Conservation (phyloP, 306 rosid genomes). For the Lotus japonicus region DNA sequence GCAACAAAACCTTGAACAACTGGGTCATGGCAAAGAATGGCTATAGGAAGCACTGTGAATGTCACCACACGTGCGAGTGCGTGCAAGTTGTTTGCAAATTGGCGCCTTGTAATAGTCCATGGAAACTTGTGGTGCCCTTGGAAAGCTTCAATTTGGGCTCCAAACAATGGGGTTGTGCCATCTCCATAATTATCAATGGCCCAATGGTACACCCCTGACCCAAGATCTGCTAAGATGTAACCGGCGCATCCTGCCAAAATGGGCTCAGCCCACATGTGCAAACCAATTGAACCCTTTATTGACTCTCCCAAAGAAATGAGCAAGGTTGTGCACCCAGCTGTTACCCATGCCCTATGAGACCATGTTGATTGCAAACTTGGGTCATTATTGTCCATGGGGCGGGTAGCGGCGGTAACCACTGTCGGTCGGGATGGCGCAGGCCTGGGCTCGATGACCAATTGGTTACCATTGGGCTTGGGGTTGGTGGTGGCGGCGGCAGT, state of each 20-base stretch:
- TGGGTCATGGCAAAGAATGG: slow-evolving; percentile 51
- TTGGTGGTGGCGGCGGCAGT: not conserved
- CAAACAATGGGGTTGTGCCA: slow-evolving; percentile 58
- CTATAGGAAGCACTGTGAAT: slow-evolving; percentile 57
- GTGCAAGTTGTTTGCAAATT: slow-evolving; percentile 77
- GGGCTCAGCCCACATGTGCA: slow-evolving; percentile 28
- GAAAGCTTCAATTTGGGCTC: slow-evolving; percentile 75
- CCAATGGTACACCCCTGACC: slow-evolving; percentile 92
- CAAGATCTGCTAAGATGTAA: slow-evolving; percentile 73
- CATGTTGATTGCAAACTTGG: slow-evolving; percentile 60
- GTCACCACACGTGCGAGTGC: slow-evolving; percentile 62
- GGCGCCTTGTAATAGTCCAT: slow-evolving; percentile 77
- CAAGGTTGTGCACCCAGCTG: slow-evolving; percentile 33
- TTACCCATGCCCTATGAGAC: slow-evolving; percentile 86
- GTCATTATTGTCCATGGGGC: slow-evolving; percentile 37
- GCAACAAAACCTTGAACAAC: slow-evolving; percentile 48
- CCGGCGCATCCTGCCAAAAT: slow-evolving; percentile 40
- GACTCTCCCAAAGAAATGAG: slow-evolving; percentile 36
- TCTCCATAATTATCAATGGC: slow-evolving; percentile 76
- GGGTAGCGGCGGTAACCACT: not conserved
- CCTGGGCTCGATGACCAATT: slow-evolving; percentile 22
- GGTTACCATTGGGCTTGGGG: slow-evolving; percentile 12
- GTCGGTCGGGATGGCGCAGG: not conserved
- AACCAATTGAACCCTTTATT: slow-evolving; percentile 18
- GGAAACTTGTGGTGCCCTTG: slow-evolving; percentile 96